These are phyloP conservation scores for Rutstroemia sydowiana DNA, from an alignment of 2,329 filamentous ascomycete species.

Conservation along the genomic window DNA sequence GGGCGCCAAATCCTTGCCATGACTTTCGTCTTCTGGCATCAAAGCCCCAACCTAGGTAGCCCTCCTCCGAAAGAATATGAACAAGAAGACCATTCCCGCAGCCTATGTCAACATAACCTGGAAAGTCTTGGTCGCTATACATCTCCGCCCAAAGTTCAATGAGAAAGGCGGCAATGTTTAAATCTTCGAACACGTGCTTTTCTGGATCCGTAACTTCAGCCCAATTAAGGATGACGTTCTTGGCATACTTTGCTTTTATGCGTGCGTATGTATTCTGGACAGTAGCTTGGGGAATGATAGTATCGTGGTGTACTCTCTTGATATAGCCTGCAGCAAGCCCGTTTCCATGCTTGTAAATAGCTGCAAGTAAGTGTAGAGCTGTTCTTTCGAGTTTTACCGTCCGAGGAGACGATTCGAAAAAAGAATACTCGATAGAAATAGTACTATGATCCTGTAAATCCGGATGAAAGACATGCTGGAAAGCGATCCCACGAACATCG, in stretches of 20 bases:
- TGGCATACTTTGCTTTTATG: conserved; percentile 75
- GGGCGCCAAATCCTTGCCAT: conserved; percentile 63
- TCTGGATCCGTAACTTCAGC: conserved; percentile 76
- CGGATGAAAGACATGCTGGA: conserved; percentile 60
- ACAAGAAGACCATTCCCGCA: conserved; percentile 92
- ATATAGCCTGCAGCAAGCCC: conserved; percentile 59
- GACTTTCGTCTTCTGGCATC: conserved; percentile 82
- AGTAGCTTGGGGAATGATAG: conserved; percentile 64
- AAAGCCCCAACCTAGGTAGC: conserved; percentile 82
- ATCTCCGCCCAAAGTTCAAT: conserved; percentile 86
- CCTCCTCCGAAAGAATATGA: conserved; percentile 71
- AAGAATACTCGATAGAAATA: conserved; percentile 54
- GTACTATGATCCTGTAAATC: conserved; percentile 37
- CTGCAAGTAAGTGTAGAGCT: conserved; percentile 58
- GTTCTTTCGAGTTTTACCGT: conserved; percentile 53
- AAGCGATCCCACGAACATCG: conserved; percentile 63
- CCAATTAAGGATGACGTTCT: conserved; percentile 65
- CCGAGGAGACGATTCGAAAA: conserved; percentile 35
- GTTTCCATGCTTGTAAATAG: conserved; percentile 67
- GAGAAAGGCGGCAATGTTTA: conserved; percentile 84
- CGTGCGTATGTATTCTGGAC: conserved; percentile 77
- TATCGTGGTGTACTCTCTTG: conserved; percentile 79
- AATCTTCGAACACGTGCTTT: conserved; percentile 94
- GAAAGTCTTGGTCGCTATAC: conserved; percentile 59
- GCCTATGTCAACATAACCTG: conserved; percentile 91